A percentile compares a stretch with the other conserved stretches of the same genome.
phyloP scores from a whole-genome alignment of 169 alveolate genomes.

The Plasmodium adleri region DNA sequence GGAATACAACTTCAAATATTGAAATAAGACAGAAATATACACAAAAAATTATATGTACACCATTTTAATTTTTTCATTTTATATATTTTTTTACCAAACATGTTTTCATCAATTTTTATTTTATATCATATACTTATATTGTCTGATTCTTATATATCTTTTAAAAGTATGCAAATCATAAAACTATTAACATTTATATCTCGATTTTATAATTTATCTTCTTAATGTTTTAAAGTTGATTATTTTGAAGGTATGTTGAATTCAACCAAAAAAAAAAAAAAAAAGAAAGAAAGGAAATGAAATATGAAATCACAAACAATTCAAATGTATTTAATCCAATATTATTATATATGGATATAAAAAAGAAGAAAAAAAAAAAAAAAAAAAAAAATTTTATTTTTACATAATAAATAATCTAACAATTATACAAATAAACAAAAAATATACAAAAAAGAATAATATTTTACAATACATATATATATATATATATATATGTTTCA shows the following conservation, averaged over 20 bases:
- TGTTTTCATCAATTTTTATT: too few relatives aligned
- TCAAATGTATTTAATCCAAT: conserved; percentile 19
- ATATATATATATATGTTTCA: background rate
- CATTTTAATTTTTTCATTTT: too few relatives aligned
- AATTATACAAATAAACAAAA: conserved; percentile 72
- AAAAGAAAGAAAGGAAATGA: conserved; percentile 32
- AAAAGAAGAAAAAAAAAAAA: background rate
- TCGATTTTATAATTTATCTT: too few relatives aligned
- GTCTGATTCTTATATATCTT: too few relatives aligned
- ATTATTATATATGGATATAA: background rate
- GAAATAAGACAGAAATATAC: too few relatives aligned
- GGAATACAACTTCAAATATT: too few relatives aligned
- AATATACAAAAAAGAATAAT: conserved; percentile 27
- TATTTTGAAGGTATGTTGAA: background rate
- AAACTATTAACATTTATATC: too few relatives aligned
- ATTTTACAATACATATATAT: conserved; percentile 12
- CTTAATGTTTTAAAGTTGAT: too few relatives aligned
- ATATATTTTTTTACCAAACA: too few relatives aligned
- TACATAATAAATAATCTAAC: conserved; percentile 31
- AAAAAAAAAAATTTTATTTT: background rate
- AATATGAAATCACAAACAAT: conserved; percentile 38
- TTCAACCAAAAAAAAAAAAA: conserved; percentile 11
- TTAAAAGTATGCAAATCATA: too few relatives aligned
- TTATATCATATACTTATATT: too few relatives aligned
- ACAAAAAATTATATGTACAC: too few relatives aligned